These are phyloP conservation scores for Mucuna pruriens DNA, from an alignment of 306 rosid species.

Conservation along the genomic window DNA sequence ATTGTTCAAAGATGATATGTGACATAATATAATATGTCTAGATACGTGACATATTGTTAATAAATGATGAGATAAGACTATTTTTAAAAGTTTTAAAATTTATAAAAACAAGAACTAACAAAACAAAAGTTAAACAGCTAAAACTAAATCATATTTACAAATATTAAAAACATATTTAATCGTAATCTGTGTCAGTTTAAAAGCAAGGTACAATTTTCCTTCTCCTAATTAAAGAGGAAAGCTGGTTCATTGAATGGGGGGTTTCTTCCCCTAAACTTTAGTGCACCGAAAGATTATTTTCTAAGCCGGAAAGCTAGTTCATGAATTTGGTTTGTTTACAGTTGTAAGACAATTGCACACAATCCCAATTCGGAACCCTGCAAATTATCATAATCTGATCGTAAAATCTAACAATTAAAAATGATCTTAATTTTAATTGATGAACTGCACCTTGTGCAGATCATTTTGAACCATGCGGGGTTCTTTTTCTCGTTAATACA, in stretches of 20 bases:
- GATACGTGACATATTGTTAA: background rate
- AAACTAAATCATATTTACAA: background rate
- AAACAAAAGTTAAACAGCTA: too few species aligned
- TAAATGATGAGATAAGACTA: too few species aligned
- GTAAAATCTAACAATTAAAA: background rate
- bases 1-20: too few species aligned
- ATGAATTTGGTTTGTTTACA: background rate
- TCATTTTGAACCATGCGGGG: background rate
- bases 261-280: background rate
- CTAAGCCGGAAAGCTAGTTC: background rate
- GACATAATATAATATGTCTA: background rate
- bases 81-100: too few species aligned
- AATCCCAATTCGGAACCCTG: background rate
- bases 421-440: background rate
- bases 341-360: background rate
- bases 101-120: background rate
- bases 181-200: background rate
- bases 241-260: background rate
- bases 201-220: background rate
- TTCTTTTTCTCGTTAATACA: background rate
- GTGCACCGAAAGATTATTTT: background rate
- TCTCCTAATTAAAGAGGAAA: background rate
- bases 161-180: background rate
- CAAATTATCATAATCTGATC: background rate
- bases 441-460: background rate